Evolutionary conservation across 2,329 filamentous ascomycete species (phyloP).

Genomic region (Neocucurbitaria cava): DNA sequence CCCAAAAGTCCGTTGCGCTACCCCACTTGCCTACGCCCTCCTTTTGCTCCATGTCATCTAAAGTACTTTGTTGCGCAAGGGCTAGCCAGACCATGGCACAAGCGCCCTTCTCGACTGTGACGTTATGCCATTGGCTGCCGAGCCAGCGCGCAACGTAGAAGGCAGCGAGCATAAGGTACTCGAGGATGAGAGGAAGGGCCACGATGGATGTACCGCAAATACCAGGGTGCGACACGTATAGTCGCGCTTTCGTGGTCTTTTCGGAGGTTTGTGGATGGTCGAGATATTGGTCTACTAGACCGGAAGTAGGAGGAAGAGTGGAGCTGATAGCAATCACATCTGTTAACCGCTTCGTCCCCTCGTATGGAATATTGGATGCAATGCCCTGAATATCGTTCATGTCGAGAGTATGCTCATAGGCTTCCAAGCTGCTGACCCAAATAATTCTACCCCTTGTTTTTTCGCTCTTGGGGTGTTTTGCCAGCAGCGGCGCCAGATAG

Average conservation of each 20-base stretch:
- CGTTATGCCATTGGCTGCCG: conserved; percentile 87
- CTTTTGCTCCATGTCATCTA: conserved; percentile 62
- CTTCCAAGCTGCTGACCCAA: conserved; percentile 87
- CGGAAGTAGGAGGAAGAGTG: conserved; percentile 67
- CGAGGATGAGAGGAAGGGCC: conserved; percentile 73
- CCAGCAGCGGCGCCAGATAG: conserved; percentile 76
- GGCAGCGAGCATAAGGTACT: conserved; percentile 70
- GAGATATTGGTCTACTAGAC: conserved; percentile 48
- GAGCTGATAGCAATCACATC: conserved; percentile 82
- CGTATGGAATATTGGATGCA: conserved; percentile 71
- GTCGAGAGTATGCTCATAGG: conserved; percentile 63
- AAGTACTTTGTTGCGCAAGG: conserved; percentile 68
- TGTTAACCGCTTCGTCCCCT: conserved; percentile 84
- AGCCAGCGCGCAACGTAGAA: conserved; percentile 77
- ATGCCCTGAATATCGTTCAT: conserved; percentile 79
- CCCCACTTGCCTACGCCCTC: conserved; percentile 82
- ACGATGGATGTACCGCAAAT: conserved; percentile 84
- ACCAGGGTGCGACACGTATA: conserved; percentile 86
- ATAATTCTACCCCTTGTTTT: conserved; percentile 70
- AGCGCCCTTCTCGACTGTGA: conserved; percentile 78
- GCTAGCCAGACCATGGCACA: conserved; percentile 79
- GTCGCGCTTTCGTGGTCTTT: conserved; percentile 58
- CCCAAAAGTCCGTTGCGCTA: conserved; percentile 67
- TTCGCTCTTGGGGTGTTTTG: conserved; percentile 51
- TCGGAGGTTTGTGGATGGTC: conserved; percentile 12